Evolutionary conservation across 139 green algal species (phyloP), one percentile per base, ranked within the genome.

Genomic region (Coelastrella sp.): DNA sequence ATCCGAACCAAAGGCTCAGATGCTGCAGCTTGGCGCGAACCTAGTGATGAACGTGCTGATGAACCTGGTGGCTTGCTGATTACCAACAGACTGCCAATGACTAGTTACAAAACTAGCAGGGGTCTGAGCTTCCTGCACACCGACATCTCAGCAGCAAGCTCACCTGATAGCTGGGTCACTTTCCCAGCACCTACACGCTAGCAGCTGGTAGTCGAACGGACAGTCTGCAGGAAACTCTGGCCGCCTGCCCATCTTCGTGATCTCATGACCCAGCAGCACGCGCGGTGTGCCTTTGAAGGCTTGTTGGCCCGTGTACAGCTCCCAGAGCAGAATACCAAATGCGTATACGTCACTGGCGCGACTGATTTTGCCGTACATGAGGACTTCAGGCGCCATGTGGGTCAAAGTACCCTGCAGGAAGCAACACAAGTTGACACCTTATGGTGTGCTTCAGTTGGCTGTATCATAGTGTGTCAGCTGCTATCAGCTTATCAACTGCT

Each of bases 141-240:
- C 10, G 0, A 2, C 57, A 85, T 5, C 79, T 17, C 10, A 66
- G 10, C 79, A 68, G 19, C 59, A 56, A 47, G 80, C 14, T 57
- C 60, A 91, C 89, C 92, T 77, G 47, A 94, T 92, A 54, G 77
- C 66, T 0, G 87, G 56, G 80, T 95, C 93, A 58, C 80, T 92
- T 83, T 95, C 91, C 93, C 93, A 95, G 93, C 93, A 95, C 83
- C 93, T 86, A 76, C 76, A 91, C 4, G 89, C 93, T 58, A 95
- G 87, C 89, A 93, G 87, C 89, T 93, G 89, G 91, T 90, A 95
- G 57, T 94, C 86, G 58, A 93, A 92, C 14, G 93, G 93, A 5
- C 80, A 90, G n/a, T 88, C 58, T 5, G 71, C 17, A 5, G 93
- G 93, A 73, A 95, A 93, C 76, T 91, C 86, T 4, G 92, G 92